Conservation (phyloP, 371 early-diverging fungal genomes). For the Syncephalis plumigaleata region DNA sequence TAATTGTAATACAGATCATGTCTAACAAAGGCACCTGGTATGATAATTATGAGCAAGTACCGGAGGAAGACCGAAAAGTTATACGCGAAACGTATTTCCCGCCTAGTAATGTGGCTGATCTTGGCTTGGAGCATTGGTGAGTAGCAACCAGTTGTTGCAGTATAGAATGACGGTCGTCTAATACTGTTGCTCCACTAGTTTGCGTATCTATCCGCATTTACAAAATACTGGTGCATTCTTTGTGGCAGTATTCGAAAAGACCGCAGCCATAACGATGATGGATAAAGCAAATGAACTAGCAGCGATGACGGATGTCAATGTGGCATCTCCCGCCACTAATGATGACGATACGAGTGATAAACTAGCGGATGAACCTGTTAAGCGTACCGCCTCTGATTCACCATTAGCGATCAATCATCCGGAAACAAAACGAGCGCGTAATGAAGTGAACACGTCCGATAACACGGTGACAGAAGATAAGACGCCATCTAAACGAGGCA, state of each 20-base stretch:
- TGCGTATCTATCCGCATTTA: slow-evolving; percentile 89
- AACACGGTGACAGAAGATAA: no score
- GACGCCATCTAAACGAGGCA: no score
- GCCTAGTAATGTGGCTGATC: slow-evolving; percentile 40
- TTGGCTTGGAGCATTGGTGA: slow-evolving; percentile 67
- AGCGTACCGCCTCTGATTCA: no score
- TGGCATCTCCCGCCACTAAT: no score
- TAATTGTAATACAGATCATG: slow-evolving; percentile 14
- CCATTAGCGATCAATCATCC: no score
- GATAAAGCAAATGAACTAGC: neutral
- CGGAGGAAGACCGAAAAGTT: slow-evolving; percentile 22
- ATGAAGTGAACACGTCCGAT: no score
- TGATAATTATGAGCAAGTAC: slow-evolving; percentile 32
- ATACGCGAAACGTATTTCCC: slow-evolving; percentile 50
- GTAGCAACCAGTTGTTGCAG: neutral
- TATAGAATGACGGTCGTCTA: neutral
- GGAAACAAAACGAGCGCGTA: no score
- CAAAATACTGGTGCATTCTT: slow-evolving; percentile 99
- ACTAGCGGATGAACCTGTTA: no score
- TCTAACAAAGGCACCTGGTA: slow-evolving; percentile 25
- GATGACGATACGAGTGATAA: no score
- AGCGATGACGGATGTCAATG: no score
- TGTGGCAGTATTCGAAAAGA: slow-evolving; percentile 91
- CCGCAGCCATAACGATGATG: slow-evolving; percentile 15
- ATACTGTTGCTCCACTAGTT: slow-evolving; percentile 14